phyloP scores from a whole-genome alignment of 192 early-diverging fungal species.

The Gigaspora rosea region DNA sequence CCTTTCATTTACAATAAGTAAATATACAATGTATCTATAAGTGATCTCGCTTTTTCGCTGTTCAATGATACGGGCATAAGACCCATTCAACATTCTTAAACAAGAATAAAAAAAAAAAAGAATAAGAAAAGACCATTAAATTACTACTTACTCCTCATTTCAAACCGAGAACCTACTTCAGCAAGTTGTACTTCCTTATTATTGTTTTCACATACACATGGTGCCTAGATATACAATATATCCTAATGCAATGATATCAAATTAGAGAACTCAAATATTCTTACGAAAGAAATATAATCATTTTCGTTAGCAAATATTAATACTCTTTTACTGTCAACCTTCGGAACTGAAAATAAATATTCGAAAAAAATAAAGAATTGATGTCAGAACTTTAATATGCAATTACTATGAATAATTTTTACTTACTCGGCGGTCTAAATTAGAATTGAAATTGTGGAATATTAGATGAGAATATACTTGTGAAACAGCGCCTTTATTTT shows the following conservation, averaged over 20 bases:
- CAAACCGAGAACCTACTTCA: slow-evolving; percentile 97
- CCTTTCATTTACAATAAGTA: not conserved
- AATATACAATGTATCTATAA: slow-evolving; percentile 44
- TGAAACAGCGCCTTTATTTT: slow-evolving; percentile 93
- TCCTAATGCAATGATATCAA: not conserved
- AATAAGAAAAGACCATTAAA: not conserved
- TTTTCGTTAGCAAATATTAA: slow-evolving; percentile 97
- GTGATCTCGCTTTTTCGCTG: slow-evolving; percentile 79
- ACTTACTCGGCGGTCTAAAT: slow-evolving; percentile 76
- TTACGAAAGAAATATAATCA: slow-evolving; percentile 94
- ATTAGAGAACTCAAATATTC: not conserved
- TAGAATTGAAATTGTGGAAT: slow-evolving; percentile 93
- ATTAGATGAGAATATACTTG: slow-evolving; percentile 97
- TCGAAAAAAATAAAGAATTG: slow-evolving; percentile 62
- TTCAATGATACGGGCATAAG: slow-evolving; percentile 85
- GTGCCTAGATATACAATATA: slow-evolving; percentile 65
- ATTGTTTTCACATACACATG: slow-evolving; percentile 90
- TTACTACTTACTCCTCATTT: slow-evolving; percentile 84
- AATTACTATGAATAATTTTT: too few species aligned
- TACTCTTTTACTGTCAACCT: slow-evolving; percentile 91
- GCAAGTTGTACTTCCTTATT: slow-evolving; percentile 91
- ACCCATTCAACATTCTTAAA: slow-evolving; percentile 86
- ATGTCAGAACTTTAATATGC: not conserved
- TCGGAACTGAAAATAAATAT: slow-evolving; percentile 97
- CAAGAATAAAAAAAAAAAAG: slow-evolving; percentile 11